phyloP scores from a whole-genome alignment of 108 stramenopile species.

The Cyclotella choctawhatcheeana region DNA sequence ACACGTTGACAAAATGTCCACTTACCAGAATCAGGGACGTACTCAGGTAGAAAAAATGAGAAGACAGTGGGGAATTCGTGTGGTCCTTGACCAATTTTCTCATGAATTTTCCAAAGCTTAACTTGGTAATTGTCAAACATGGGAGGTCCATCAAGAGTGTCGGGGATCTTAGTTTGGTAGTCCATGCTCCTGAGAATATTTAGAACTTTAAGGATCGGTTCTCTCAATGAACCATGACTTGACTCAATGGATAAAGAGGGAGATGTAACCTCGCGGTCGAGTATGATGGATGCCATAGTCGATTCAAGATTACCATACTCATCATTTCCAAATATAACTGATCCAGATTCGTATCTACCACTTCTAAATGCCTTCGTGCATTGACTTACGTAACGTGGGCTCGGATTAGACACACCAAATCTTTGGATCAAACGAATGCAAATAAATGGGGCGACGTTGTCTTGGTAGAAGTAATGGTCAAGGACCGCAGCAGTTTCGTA shows the following conservation, averaged over 20 bases:
- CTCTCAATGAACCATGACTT: slow-evolving; percentile 59
- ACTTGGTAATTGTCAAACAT: slow-evolving; percentile 26
- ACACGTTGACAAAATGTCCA: no score
- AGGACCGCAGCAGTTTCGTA: slow-evolving; percentile 77
- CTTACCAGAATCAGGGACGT: slow-evolving; percentile 48
- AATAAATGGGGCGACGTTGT: slow-evolving; percentile 71
- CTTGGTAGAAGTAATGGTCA: slow-evolving; percentile 68
- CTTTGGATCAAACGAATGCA: slow-evolving; percentile 59
- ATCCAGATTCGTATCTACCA: slow-evolving; percentile 52
- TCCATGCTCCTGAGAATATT: slow-evolving; percentile 64
- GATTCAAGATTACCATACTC: slow-evolving; percentile 68
- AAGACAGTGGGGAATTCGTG: slow-evolving; percentile 56
- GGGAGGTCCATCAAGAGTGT: slow-evolving; percentile 21
- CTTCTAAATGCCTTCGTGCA: slow-evolving; percentile 61
- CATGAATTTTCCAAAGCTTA: slow-evolving; percentile 40
- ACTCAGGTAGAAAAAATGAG: slow-evolving; percentile 61
- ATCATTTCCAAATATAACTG: slow-evolving; percentile 48
- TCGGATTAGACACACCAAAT: slow-evolving; percentile 61
- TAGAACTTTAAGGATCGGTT: slow-evolving; percentile 66
- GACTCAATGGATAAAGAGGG: slow-evolving; percentile 61
- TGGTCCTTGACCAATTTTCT: slow-evolving; percentile 28
- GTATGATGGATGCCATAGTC: slow-evolving; percentile 57
- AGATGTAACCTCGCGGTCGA: slow-evolving; percentile 62
- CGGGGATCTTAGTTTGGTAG: slow-evolving; percentile 43
- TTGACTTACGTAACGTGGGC: slow-evolving; percentile 59